Percentiles rank a stretch among this genome's conserved stretches.
Evolutionary conservation across 352 stramenopile species (phyloP).

Genomic region (Phytophthora hybrid): DNA sequence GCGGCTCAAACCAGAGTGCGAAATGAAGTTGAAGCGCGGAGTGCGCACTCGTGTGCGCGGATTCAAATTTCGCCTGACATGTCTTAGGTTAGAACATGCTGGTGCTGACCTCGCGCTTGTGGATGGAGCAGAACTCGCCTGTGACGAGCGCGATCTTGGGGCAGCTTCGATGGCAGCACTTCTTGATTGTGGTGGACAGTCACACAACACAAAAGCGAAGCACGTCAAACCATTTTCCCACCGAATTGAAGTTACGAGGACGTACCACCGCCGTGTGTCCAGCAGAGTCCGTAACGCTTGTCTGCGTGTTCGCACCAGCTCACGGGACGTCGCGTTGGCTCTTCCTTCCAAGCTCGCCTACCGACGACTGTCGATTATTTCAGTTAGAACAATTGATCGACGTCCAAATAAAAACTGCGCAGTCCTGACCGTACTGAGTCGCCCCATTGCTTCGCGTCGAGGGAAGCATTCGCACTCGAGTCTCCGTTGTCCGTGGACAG

Average conservation of each 20-base stretch:
- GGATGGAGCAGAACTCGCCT: conserved; percentile 61
- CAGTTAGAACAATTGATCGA: not conserved
- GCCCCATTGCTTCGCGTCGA: conserved; percentile 22
- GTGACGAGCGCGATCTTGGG: conserved; percentile 27
- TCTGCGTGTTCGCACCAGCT: conserved; percentile 52
- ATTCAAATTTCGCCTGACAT: too few species aligned
- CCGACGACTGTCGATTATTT: not conserved
- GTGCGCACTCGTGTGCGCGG: too few species aligned
- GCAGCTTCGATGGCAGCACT: conserved; percentile 52
- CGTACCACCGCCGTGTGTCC: conserved; percentile 57
- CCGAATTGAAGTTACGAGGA: not conserved
- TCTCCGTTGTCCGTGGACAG: conserved; percentile 20
- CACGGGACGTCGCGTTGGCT: conserved; percentile 27
- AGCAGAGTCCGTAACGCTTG: conserved; percentile 62
- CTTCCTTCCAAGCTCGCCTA: not conserved
- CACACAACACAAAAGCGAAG: not conserved
- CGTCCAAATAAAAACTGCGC: too few species aligned
- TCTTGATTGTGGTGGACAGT: conserved; percentile 41
- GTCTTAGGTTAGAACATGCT: conserved; percentile 16
- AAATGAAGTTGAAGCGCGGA: too few species aligned
- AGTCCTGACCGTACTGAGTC: conserved; percentile 7
- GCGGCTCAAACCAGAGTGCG: too few species aligned
- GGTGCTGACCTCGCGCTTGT: conserved; percentile 33
- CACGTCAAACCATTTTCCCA: not conserved
- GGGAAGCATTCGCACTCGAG: conserved; percentile 18